Percentiles rank a stretch among this genome's conserved stretches.
These are phyloP conservation scores for Mycena crocata DNA, from an alignment of 768 basidiomycete genomes.

Conservation along the genomic window DNA sequence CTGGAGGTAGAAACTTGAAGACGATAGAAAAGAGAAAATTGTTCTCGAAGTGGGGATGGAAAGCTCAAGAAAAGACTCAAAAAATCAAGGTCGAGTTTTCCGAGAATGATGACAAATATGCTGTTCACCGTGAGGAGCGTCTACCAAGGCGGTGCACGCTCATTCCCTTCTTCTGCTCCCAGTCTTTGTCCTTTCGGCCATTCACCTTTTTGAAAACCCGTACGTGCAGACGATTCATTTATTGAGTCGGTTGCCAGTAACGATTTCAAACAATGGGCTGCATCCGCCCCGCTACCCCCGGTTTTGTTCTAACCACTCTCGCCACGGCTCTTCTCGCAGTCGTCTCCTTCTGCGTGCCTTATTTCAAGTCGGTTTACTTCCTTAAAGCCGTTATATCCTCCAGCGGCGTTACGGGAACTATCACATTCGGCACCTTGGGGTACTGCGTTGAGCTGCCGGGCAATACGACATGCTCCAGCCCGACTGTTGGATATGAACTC, in stretches of 20 bases:
- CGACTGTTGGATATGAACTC: slow-evolving; percentile 88
- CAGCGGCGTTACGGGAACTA: slow-evolving; percentile 62
- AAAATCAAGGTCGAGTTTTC: no score
- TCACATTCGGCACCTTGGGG: slow-evolving; percentile 91
- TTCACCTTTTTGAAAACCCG: neutral
- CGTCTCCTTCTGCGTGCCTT: slow-evolving; percentile 92
- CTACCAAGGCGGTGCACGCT: neutral
- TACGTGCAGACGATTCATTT: neutral
- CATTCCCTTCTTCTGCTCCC: neutral
- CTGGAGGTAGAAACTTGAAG: no score
- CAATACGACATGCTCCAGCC: slow-evolving; percentile 78
- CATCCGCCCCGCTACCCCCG: slow-evolving; percentile 90
- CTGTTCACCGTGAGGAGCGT: no score
- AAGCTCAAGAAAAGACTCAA: no score
- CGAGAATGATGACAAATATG: no score
- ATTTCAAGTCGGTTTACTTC: slow-evolving; percentile 90
- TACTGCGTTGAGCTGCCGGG: slow-evolving; percentile 77
- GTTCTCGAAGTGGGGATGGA: no score
- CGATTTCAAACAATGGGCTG: slow-evolving; percentile 58
- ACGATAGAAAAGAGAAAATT: no score
- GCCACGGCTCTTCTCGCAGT: slow-evolving; percentile 85
- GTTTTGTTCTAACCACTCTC: slow-evolving; percentile 84
- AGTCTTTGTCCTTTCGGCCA: neutral
- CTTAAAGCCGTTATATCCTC: slow-evolving; percentile 76
- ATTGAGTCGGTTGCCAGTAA: neutral